Evolutionary conservation across 2,329 filamentous ascomycete species (phyloP), one percentile per base, ranked within the genome.

Genomic region (Dactylonectria estremocensis): DNA sequence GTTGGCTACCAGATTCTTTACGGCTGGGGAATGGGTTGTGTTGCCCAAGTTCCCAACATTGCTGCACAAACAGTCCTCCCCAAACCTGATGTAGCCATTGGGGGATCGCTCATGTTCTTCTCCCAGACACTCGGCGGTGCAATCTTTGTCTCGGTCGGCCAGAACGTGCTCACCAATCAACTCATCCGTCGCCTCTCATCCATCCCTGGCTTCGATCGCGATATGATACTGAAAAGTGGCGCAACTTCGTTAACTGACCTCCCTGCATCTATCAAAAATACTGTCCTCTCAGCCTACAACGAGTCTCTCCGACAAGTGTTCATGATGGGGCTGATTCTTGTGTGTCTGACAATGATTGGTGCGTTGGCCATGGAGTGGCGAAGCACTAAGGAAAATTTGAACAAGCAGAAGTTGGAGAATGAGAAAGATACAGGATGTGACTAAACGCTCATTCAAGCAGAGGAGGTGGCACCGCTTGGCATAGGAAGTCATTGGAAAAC

Each of bases 281-380:
- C 50, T 2, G 66, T 74, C 1, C 31, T 78, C 14, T 14, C 61
- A 7, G 87, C 86, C 0, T 92, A 92, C 79, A 91, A 91, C 71
- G 72, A 80, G 7, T 84, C 89, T 0, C 74, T 92, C 13, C 83
- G 82, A 1, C 77, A 84, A 53, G 84, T 85, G 0, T 91, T 89
- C 74, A 86, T 87, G 66, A 85, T 91, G 2, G 83, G 83, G 1
- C 79, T 89, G 6, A 85, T 86, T 0, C 77, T 88, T 64, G 80
- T 83, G 0, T 80, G 80, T 4, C 43, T 89, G 3, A 85, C 82
- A 5, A 81, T 89, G 14, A 45, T 90, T 18, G 88, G 87, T 0
- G 82, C 84, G 0, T 70, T 84, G 2, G 80, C 83, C 14, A 84
- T 91, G 67, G 85, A 91, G 77, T 91, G 89, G 89, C 87, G 67